A percentile compares a stretch with the other conserved stretches of the same genome.
phyloP scores from a whole-genome alignment of 73 alveolate genomes.

The Breviolum minutum region DNA sequence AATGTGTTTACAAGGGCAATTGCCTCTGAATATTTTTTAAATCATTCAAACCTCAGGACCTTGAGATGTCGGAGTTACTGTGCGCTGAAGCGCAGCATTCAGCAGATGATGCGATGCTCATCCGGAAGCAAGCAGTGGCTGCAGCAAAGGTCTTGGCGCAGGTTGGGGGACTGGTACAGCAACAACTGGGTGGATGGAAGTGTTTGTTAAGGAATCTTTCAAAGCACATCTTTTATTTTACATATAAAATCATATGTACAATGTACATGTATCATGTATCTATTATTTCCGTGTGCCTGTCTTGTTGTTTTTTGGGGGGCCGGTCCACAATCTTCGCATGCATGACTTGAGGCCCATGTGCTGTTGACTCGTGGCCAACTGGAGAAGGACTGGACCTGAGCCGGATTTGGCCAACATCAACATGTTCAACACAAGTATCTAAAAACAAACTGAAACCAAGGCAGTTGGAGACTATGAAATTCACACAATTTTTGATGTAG shows the following conservation, averaged over 20 bases:
- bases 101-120: slow-evolving; percentile 22
- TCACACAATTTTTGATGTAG: too few relatives aligned
- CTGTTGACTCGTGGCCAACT: slow-evolving; percentile 10
- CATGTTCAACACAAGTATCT: too few relatives aligned
- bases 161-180: not conserved
- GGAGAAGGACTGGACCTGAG: not conserved
- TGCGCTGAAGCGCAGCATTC: slow-evolving; percentile 59
- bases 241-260: not conserved
- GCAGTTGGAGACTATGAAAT: too few relatives aligned
- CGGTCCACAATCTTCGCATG: not conserved
- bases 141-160: not conserved
- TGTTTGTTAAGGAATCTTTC: not conserved
- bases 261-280: not conserved
- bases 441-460: too few relatives aligned
- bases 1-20: too few relatives aligned
- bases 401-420: not conserved
- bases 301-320: not conserved
- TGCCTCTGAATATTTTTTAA: not conserved
- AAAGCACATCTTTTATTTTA: not conserved
- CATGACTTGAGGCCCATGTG: not conserved
- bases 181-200: not conserved
- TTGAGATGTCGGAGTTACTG: slow-evolving; percentile 12
- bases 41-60: slow-evolving; percentile 15
- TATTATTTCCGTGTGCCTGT: not conserved
- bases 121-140: slow-evolving; percentile 15